Evolutionary conservation across 1,284 basidiomycete genomes (phyloP).

Genomic region (Meira miltonrushii): DNA sequence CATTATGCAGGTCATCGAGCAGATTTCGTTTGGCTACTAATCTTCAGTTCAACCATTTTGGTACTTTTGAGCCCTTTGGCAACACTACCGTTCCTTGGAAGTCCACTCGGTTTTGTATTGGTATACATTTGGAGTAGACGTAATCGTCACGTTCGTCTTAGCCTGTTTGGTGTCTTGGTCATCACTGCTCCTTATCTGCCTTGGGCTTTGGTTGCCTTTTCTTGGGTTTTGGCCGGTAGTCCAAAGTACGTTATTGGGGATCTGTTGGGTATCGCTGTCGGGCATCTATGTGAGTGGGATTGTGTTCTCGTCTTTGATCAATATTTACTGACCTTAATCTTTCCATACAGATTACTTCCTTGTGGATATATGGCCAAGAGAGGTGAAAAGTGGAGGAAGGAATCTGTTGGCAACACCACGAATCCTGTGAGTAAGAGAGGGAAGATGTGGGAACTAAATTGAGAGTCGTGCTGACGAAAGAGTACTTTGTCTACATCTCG

Average conservation of each 20-base stretch:
- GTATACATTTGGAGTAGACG: constrained; percentile 95
- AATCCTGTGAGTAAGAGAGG: constrained; percentile 64
- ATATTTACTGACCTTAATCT: neutral
- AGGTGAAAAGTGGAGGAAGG: constrained; percentile 73
- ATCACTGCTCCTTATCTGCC: constrained; percentile 95
- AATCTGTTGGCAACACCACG: constrained; percentile 73
- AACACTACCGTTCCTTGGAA: constrained; percentile 32
- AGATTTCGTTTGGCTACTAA: constrained; percentile 86
- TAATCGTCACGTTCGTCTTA: constrained; percentile 89
- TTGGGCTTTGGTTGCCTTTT: constrained; percentile 75
- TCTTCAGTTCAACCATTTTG: constrained; percentile 68
- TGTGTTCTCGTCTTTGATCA: constrained; percentile 4
- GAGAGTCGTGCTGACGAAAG: neutral
- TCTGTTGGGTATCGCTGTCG: constrained; percentile 57
- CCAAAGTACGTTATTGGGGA: constrained; percentile 79
- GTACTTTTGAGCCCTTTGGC: constrained; percentile 53
- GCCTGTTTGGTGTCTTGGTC: constrained; percentile 85
- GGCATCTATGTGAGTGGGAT: constrained; percentile 44
- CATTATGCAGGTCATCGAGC: constrained; percentile 79
- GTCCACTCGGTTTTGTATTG: constrained; percentile 59
- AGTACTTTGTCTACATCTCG: neutral
- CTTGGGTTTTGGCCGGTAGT: constrained; percentile 82
- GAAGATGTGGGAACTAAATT: neutral
- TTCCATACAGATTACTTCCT: constrained; percentile 66
- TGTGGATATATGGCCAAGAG: constrained; percentile 86